Base-by-base conservation (phyloP, 345 rosid species). In the Lepidium sativum region DNA sequence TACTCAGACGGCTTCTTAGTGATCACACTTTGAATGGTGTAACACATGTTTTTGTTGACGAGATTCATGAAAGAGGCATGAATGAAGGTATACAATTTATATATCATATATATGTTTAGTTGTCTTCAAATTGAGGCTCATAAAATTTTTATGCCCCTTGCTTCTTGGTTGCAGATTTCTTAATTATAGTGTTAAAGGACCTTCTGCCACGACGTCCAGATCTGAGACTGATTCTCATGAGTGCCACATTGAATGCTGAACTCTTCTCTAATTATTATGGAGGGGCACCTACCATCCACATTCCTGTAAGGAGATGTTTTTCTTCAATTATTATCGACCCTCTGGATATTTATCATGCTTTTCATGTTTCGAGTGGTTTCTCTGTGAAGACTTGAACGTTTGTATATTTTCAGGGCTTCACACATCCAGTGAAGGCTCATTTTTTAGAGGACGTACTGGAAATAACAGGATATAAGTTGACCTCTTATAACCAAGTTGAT, bases 41-140 rank as follows among this genome's bases (percentile, higher is more conserved):
- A 65, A 94, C 96, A 48, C 99, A 94, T 81, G 99, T 94, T 70
- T 88, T 94, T 66, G 99, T 94, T 49, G 99, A 94, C 70, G 99
- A 94, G 76, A 94, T 94, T 80, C 99, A 94, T 65, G 99, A 94
- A 73, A 78, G 99, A 61, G 99, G 99, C 79, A 94, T 94, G 99
- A 94, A 94, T 75, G 99, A 94, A 90, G 99, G 99, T 90, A 78
- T 65, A 25, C 13, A 60, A 54, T 62, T 32, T 38, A 61, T 35
- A 9, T 50, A 52, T 65, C 35, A 17, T 51, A n/a, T 34, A 2
- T 15, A 40, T 56, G 45, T 51, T 14, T 54, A 35, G 54, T 42
- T 65, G 61, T 61, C 53, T 33, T 49, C 20, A 13, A 38, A 34
- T 21, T 3, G 29, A 35, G 27, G 35, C 52, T 69, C 63, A 39